Evolutionary conservation across 1,284 basidiomycete genomes (phyloP).

Genomic region (Pyrrhoderma lamaoense): DNA sequence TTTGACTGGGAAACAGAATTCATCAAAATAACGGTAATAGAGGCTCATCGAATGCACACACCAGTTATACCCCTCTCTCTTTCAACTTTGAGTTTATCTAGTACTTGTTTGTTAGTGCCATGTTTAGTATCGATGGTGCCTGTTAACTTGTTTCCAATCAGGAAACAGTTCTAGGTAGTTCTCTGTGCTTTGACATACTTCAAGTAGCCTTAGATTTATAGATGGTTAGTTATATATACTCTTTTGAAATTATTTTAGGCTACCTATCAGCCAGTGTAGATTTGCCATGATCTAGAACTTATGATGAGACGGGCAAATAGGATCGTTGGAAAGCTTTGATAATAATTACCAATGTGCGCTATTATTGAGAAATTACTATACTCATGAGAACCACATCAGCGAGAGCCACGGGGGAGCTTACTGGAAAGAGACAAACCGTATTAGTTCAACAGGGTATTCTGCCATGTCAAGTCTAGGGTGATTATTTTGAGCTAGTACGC

Average conservation of each 20-base stretch:
- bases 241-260: conserved; percentile 20
- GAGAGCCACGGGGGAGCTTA: neutral
- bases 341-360: conserved; percentile 77
- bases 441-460: conserved; percentile 66
- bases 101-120: conserved; percentile 78
- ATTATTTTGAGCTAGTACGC: neutral
- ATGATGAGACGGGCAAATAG: neutral
- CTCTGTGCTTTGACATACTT: conserved; percentile 36
- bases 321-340: neutral
- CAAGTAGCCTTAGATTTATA: conserved; percentile 45
- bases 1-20: conserved; percentile 50
- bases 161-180: conserved; percentile 8
- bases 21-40: conserved; percentile 3
- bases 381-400: neutral
- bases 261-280: conserved; percentile 85
- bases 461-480: conserved; percentile 43
- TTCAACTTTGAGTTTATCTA: conserved; percentile 96
- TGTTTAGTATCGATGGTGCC: conserved; percentile 71
- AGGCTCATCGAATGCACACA: conserved; percentile 28
- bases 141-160: conserved; percentile 55
- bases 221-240: too few species aligned
- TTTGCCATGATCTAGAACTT: conserved; percentile 75
- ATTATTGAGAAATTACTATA: conserved; percentile 91
- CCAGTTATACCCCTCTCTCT: conserved; percentile 91
- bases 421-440: conserved; percentile 45